Percentiles rank a stretch among this genome's conserved stretches.
Evolutionary conservation across 305 asterid species (phyloP).

Genomic region (Petunia hybrid): DNA sequence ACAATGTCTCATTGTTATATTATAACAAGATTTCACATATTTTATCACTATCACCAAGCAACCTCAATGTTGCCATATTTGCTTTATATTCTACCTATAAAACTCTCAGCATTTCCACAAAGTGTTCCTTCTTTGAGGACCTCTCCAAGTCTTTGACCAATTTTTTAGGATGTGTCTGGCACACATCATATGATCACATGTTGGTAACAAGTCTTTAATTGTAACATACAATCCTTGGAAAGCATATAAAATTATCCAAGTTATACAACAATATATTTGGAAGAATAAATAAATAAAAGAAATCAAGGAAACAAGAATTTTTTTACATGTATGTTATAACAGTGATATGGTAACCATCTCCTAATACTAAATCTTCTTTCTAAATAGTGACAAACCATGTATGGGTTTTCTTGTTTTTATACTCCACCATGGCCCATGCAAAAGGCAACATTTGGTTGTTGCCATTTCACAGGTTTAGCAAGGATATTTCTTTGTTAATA

Average conservation of each 20-base stretch:
- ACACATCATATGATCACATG: not conserved
- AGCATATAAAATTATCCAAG: too few relatives aligned
- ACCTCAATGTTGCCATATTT: too few relatives aligned
- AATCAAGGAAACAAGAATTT: too few relatives aligned
- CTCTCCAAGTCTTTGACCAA: not conserved
- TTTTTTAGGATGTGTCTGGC: not conserved
- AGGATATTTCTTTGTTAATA: too few relatives aligned
- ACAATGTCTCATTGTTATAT: not conserved
- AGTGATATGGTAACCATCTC: not conserved
- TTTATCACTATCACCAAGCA: too few relatives aligned
- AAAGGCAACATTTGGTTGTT: not conserved
- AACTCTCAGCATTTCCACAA: not conserved
- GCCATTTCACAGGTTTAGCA: not conserved
- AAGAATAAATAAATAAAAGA: too few relatives aligned
- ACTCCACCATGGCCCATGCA: not conserved
- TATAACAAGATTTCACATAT: not conserved
- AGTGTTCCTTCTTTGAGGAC: not conserved
- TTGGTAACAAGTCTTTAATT: too few relatives aligned
- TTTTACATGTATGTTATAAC: not conserved
- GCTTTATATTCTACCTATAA: not conserved
- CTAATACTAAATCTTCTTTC: not conserved
- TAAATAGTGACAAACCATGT: not conserved
- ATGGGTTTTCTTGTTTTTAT: not conserved
- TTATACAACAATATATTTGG: too few relatives aligned
- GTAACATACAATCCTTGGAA: too few relatives aligned